Evolutionary conservation across 345 rosid species (phyloP).

Genomic region (Eucalyptus sp.): DNA sequence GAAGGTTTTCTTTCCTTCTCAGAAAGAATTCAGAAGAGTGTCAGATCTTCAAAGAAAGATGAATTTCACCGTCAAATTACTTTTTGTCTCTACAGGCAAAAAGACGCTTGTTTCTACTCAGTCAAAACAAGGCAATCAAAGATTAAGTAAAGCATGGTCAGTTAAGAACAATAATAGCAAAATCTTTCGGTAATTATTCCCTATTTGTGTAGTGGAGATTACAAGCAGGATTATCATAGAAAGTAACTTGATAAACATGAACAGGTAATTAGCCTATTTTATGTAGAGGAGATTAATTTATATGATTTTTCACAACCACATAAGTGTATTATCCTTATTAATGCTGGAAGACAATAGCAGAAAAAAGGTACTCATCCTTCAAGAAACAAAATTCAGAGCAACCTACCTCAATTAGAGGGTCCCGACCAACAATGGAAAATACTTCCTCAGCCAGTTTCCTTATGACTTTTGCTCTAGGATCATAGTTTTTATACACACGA

Average conservation of each 20-base stretch:
- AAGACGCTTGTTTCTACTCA: neutral
- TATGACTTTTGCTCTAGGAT: conserved; percentile 94
- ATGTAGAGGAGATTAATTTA: neutral
- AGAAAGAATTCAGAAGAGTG: neutral
- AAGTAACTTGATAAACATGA: neutral
- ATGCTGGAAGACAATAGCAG: neutral
- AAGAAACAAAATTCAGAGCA: neutral
- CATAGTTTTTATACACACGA: conserved; percentile 96
- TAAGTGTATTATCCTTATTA: neutral
- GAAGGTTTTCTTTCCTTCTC: neutral
- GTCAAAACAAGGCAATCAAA: neutral
- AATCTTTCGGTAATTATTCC: neutral
- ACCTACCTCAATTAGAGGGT: conserved; percentile 92
- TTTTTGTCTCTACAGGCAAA: neutral
- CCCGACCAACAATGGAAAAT: conserved; percentile 87
- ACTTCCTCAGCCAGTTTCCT: conserved; percentile 92
- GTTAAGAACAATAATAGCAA: neutral
- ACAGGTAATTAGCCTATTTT: neutral
- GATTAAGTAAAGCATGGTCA: neutral
- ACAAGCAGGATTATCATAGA: neutral
- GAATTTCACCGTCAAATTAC: neutral
- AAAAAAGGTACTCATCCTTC: neutral
- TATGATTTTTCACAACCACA: neutral
- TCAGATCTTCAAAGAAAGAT: neutral
- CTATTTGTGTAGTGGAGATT: neutral